Percentiles rank a stretch among this genome's conserved stretches.
Evolutionary conservation across 2,329 filamentous ascomycete genomes (phyloP).

Genomic region (Colletotrichum sp.): DNA sequence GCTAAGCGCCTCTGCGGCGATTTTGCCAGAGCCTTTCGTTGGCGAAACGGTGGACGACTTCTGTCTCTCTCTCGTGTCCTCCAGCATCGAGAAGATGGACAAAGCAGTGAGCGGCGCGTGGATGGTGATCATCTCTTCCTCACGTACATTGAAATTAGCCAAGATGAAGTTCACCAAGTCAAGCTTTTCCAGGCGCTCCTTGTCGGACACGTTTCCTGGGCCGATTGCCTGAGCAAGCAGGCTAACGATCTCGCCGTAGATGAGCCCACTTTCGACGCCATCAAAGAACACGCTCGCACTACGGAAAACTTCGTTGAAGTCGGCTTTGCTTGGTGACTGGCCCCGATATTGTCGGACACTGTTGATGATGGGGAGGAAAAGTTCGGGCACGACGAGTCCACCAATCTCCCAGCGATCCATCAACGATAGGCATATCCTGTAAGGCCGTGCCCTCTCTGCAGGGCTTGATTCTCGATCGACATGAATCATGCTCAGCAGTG

Average conservation of each 20-base stretch:
- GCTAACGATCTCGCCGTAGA: constrained; percentile 82
- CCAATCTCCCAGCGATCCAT: constrained; percentile 99
- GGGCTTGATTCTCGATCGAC: constrained; percentile 55
- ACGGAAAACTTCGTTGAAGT: constrained; percentile 85
- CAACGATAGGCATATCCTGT: constrained; percentile 89
- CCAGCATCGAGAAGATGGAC: constrained; percentile 66
- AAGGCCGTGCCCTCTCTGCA: constrained; percentile 79
- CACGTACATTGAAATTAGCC: constrained; percentile 86
- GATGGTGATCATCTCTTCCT: constrained; percentile 92
- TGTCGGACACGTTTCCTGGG: constrained; percentile 44
- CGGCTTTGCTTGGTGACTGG: constrained; percentile 65
- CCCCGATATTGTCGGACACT: constrained; percentile 79
- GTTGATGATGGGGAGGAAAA: constrained; percentile 86
- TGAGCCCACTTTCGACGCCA: constrained; percentile 91
- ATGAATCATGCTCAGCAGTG: constrained; percentile 79
- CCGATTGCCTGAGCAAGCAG: constrained; percentile 68
- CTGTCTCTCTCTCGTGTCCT: constrained; percentile 52
- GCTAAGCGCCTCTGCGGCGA: constrained; percentile 41
- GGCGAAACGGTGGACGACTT: not conserved
- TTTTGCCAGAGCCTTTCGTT: constrained; percentile 30
- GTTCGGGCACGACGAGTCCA: constrained; percentile 82
- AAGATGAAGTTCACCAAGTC: constrained; percentile 83
- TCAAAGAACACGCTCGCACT: constrained; percentile 98
- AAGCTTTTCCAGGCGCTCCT: constrained; percentile 67
- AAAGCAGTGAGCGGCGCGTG: constrained; percentile 82